A percentile compares a stretch with the other conserved stretches of the same genome.
Conservation (phyloP, 202 grass and related monocot genomes). For the Setaria italica region DNA sequence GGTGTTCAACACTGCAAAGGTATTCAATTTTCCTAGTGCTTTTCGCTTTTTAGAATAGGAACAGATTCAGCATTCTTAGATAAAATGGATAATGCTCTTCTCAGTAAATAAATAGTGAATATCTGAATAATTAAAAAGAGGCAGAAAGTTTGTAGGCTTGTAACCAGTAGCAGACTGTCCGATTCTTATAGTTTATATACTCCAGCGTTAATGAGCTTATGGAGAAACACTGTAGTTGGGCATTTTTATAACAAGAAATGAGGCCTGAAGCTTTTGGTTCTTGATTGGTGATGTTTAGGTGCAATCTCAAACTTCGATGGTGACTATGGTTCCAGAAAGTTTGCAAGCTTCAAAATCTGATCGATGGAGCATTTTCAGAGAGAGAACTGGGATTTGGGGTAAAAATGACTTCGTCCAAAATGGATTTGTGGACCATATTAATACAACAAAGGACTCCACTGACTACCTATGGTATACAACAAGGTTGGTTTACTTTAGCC, state of each 20-base stretch:
- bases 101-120: slow-evolving; percentile 32
- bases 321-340: slow-evolving; percentile 79
- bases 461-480: slow-evolving; percentile 98
- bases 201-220: background rate
- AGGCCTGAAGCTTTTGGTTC: background rate
- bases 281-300: slow-evolving; percentile 60
- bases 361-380: slow-evolving; percentile 73
- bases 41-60: slow-evolving; percentile 18
- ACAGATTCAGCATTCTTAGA: slow-evolving; percentile 17
- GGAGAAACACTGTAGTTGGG: background rate
- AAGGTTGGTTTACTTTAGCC: slow-evolving; percentile 59
- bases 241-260: background rate
- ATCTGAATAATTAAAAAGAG: slow-evolving; percentile 20
- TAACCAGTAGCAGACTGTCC: slow-evolving; percentile 29
- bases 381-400: slow-evolving; percentile 83
- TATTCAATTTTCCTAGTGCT: slow-evolving; percentile 39
- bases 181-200: background rate
- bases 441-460: slow-evolving; percentile 93
- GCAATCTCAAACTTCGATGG: slow-evolving; percentile 68
- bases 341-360: slow-evolving; percentile 49
- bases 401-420: slow-evolving; percentile 61
- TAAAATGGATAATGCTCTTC: slow-evolving; percentile 15
- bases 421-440: slow-evolving; percentile 94
- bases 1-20: slow-evolving; percentile 92
- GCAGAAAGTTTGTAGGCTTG: background rate